These are phyloP conservation scores for Rhynchospora pubera DNA, from an alignment of 176 grass and related monocot species.

Conservation along the genomic window DNA sequence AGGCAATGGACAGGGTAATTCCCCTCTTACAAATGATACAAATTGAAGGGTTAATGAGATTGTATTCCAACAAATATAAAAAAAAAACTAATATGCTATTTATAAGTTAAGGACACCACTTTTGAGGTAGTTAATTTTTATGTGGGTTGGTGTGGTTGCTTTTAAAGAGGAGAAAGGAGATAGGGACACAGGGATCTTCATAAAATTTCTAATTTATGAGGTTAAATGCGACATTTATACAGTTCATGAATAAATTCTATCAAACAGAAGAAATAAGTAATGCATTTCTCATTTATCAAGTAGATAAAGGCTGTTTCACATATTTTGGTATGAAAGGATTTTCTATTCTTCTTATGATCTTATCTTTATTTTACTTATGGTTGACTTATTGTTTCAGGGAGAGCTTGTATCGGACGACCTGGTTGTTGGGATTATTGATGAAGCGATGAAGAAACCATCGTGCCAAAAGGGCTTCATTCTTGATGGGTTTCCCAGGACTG, in stretches of 20 bases:
- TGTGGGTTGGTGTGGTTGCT: neutral
- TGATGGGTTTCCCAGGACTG: constrained; percentile 92
- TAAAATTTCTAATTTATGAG: neutral
- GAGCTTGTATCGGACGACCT: constrained; percentile 92
- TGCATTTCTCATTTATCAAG: neutral
- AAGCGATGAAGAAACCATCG: constrained; percentile 95
- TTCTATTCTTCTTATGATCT: no score
- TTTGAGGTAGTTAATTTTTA: neutral
- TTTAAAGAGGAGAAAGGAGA: neutral
- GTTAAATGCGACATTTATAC: neutral
- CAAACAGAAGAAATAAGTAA: neutral
- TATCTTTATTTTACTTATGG: constrained; percentile 17
- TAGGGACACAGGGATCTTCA: neutral
- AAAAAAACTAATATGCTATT: neutral
- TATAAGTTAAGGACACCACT: neutral
- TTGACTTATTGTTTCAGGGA: constrained; percentile 46
- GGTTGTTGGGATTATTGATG: constrained; percentile 95
- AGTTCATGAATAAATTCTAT: neutral
- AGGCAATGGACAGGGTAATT: constrained; percentile 77
- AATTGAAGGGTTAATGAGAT: neutral
- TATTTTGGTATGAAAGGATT: neutral
- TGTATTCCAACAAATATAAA: neutral
- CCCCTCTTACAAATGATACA: neutral
- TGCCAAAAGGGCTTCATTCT: constrained; percentile 99
- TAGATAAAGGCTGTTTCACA: neutral